phyloP scores from a whole-genome alignment of 2,329 filamentous ascomycete species.

The Ceratocystis ficicola region DNA sequence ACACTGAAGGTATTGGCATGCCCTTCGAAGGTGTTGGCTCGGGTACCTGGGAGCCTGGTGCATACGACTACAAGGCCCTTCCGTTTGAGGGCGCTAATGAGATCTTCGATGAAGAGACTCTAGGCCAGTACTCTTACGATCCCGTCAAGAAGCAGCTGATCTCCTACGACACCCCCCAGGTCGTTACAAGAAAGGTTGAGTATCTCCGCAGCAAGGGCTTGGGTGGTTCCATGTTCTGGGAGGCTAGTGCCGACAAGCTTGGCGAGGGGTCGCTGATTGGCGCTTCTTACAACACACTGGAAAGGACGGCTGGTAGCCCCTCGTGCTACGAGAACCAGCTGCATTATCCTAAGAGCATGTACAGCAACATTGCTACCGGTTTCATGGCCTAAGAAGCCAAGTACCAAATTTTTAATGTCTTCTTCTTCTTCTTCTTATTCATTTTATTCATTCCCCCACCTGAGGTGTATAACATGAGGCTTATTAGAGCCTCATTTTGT shows the following conservation, averaged over 20 bases:
- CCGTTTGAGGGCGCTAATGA: slow-evolving; percentile 50
- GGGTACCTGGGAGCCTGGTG: slow-evolving; percentile 60
- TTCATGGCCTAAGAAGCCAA: slow-evolving; percentile 22
- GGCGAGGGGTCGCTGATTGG: slow-evolving; percentile 49
- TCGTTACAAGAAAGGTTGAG: slow-evolving; percentile 48
- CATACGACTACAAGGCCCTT: slow-evolving; percentile 73
- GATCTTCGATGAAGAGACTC: slow-evolving; percentile 42
- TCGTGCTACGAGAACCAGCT: slow-evolving; percentile 38
- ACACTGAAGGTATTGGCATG: slow-evolving; percentile 52
- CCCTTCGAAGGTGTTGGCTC: slow-evolving; percentile 49
- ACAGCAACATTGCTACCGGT: slow-evolving; percentile 40
- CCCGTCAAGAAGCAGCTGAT: slow-evolving; percentile 47
- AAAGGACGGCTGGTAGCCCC: slow-evolving; percentile 9
- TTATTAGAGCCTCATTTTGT: too few relatives aligned
- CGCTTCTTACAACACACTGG: slow-evolving; percentile 29
- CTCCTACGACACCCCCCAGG: slow-evolving; percentile 55
- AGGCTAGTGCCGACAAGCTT: slow-evolving; percentile 55
- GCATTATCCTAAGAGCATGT: slow-evolving; percentile 42
- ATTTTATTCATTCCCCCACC: not conserved
- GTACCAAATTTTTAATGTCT: not conserved
- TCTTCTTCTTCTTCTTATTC: not conserved
- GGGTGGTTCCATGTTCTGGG: slow-evolving; percentile 79
- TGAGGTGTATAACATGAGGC: not conserved
- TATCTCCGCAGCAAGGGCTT: slow-evolving; percentile 53
- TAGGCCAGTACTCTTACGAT: slow-evolving; percentile 63